Conservation (phyloP, 768 basidiomycete genomes). For the Hydnomerulius pinastri region DNA sequence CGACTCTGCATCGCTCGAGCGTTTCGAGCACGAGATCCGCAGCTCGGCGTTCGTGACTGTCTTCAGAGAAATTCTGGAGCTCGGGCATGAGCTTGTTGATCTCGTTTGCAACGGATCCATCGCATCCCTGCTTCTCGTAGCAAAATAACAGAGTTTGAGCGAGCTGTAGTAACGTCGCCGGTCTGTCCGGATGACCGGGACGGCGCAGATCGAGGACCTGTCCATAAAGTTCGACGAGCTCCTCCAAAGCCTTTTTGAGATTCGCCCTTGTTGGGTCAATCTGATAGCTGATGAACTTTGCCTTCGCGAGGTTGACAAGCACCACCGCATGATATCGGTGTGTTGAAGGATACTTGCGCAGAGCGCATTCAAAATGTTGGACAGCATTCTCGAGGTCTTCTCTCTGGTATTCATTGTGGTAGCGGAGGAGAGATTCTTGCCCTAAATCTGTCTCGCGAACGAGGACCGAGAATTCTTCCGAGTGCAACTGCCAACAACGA, state of each 20-base stretch:
- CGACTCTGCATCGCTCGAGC: neutral
- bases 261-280: neutral
- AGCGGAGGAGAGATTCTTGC: constrained; percentile 1
- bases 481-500: neutral
- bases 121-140: neutral
- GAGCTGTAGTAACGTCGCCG: constrained; percentile 6
- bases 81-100: neutral
- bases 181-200: constrained; percentile 3
- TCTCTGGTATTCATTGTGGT: neutral
- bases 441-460: constrained; percentile 2
- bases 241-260: too few species aligned
- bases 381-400: constrained; percentile 1
- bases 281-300: constrained; percentile 3
- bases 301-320: constrained; percentile 16
- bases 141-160: constrained; percentile 9
- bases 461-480: neutral
- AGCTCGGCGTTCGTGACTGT: constrained; percentile 3
- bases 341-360: neutral
- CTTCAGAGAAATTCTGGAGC: neutral
- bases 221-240: neutral
- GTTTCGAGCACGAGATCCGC: constrained; percentile 7
- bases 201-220: constrained; percentile 6
- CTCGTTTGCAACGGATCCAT: neutral
- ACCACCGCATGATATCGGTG: constrained; percentile 7
- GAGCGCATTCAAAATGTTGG: constrained; percentile 4